phyloP scores from a whole-genome alignment of 345 rosid genomes.

The Aethionema arabicum region DNA sequence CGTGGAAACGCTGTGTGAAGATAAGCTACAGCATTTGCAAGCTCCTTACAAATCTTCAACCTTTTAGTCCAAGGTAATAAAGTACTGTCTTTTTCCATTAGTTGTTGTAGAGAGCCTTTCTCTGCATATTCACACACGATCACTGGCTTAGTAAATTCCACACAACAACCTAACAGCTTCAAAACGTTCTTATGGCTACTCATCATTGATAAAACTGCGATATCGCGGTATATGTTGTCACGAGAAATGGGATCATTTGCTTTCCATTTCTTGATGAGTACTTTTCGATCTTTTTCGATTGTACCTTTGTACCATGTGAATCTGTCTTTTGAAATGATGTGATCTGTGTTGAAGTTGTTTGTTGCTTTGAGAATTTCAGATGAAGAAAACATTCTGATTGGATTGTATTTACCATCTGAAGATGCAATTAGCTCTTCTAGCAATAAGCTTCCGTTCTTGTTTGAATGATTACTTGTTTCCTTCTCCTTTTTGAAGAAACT shows the following conservation, averaged over 20 bases:
- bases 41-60: neutral
- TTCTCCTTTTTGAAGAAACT: neutral
- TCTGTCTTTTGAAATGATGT: conserved; percentile 9
- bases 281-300: conserved; percentile 9
- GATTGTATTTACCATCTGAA: no score
- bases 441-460: no score
- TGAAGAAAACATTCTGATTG: conserved; percentile 19
- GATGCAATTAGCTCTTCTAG: no score
- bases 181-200: conserved; percentile 30
- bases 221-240: conserved; percentile 32
- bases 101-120: neutral
- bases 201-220: conserved; percentile 21
- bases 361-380: conserved; percentile 26
- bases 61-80: neutral
- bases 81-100: neutral
- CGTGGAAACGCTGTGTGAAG: neutral
- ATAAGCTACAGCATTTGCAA: neutral
- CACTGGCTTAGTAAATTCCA: no score
- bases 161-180: no score
- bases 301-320: conserved; percentile 23
- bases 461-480: neutral
- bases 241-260: no score
- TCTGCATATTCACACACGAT: neutral
- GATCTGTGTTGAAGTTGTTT: conserved; percentile 24
- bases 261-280: conserved; percentile 24